These are phyloP conservation scores for Aspergillus hancockii DNA, from an alignment of 495 filamentous ascomycete species.

Conservation along the genomic window DNA sequence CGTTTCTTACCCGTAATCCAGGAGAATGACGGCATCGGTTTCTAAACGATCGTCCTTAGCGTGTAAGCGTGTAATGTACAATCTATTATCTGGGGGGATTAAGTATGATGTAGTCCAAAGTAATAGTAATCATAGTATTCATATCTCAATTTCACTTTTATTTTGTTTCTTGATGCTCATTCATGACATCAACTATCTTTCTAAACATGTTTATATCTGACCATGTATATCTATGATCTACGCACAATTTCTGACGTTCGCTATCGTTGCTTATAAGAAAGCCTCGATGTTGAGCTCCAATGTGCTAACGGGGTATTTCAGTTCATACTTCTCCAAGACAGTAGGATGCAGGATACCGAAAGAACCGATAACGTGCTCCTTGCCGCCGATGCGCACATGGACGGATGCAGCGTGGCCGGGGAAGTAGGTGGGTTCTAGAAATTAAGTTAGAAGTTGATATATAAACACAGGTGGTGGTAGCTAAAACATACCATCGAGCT, in stretches of 20 bases:
- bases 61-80: too few species aligned
- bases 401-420: conserved; percentile 83
- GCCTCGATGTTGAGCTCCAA: conserved; percentile 94
- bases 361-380: conserved; percentile 72
- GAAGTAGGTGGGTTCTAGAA: conserved; percentile 82
- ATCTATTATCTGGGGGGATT: too few species aligned
- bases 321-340: conserved; percentile 90
- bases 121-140: background rate
- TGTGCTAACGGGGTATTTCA: conserved; percentile 92
- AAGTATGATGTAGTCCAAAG: background rate
- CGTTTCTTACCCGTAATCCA: background rate
- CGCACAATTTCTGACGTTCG: conserved; percentile 14
- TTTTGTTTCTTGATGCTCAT: conserved; percentile 1
- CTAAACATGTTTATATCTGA: conserved; percentile 9
- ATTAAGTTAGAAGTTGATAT: background rate
- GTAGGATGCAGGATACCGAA: conserved; percentile 94
- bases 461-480: background rate
- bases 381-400: conserved; percentile 68
- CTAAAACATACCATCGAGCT: conserved; percentile 66
- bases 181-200: conserved; percentile 13
- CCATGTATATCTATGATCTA: conserved; percentile 10
- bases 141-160: conserved; percentile 5
- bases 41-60: too few species aligned
- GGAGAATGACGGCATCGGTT: background rate
- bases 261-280: conserved; percentile 64